These are phyloP conservation scores for Primulina huaijiensis DNA, from an alignment of 257 asterid species.

Conservation along the genomic window DNA sequence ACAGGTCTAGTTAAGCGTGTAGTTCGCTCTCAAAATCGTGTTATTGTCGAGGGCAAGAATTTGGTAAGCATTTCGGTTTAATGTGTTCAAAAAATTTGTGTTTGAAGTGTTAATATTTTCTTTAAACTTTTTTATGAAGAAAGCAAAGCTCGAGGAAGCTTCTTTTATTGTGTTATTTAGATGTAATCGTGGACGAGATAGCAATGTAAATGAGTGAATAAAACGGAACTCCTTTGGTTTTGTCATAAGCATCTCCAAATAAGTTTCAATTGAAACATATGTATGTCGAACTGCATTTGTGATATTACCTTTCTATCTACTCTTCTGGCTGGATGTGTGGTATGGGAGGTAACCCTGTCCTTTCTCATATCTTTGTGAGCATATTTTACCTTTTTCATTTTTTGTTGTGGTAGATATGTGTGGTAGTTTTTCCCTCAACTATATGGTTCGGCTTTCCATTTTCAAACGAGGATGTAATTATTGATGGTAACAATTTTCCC, in stretches of 20 bases:
- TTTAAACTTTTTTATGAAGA: constrained; percentile 4
- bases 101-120: not conserved
- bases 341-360: too few relatives aligned
- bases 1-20: constrained; percentile 77
- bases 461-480: not conserved
- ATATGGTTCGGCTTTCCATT: not conserved
- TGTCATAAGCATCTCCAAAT: not conserved
- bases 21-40: constrained; percentile 85
- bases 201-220: not conserved
- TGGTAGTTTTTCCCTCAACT: not conserved
- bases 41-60: constrained; percentile 89
- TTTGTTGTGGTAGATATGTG: not conserved
- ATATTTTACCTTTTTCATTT: not conserved
- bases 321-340: not conserved
- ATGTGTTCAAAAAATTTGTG: not conserved
- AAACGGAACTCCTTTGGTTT: constrained; percentile 1
- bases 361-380: not conserved
- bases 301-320: not conserved
- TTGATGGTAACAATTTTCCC: not conserved
- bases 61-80: constrained; percentile 46
- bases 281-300: not conserved
- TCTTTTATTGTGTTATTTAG: not conserved
- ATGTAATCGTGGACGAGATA: constrained; percentile 11
- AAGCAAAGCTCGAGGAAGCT: not conserved
- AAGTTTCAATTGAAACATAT: not conserved